These are phyloP conservation scores for Detonula confervacea DNA, from an alignment of 352 stramenopile species.

Conservation along the genomic window DNA sequence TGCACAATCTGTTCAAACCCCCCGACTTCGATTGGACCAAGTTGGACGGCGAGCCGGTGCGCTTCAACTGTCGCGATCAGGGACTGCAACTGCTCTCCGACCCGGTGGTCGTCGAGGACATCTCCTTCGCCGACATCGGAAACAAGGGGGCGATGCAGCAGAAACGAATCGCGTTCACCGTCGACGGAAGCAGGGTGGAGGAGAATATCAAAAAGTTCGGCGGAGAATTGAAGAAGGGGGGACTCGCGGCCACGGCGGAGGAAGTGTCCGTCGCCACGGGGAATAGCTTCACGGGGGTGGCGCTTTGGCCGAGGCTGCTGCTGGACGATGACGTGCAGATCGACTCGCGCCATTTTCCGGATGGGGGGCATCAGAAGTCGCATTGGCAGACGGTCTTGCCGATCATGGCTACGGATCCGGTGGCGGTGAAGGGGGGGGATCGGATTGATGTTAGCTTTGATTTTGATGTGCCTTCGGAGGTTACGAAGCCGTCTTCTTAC, in stretches of 20 bases:
- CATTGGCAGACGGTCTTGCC: constrained; percentile 84
- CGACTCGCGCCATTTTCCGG: constrained; percentile 60
- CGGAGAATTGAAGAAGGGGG: constrained; percentile 53
- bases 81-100: constrained; percentile 68
- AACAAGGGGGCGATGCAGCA: constrained; percentile 9
- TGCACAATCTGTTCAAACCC: constrained; percentile 74
- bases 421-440: constrained; percentile 47
- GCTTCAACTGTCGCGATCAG: constrained; percentile 79
- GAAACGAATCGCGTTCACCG: constrained; percentile 52
- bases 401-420: constrained; percentile 60
- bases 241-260: constrained; percentile 30
- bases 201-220: constrained; percentile 53
- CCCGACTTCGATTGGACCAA: constrained; percentile 79
- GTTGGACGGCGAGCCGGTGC: constrained; percentile 64
- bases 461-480: constrained; percentile 32
- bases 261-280: constrained; percentile 32
- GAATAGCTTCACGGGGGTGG: constrained; percentile 64
- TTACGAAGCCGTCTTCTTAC: constrained; percentile 24
- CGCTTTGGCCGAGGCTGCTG: constrained; percentile 72
- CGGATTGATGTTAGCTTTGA: constrained; percentile 23
- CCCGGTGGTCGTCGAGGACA: constrained; percentile 71
- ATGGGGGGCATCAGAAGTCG: constrained; percentile 65
- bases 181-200: constrained; percentile 51
- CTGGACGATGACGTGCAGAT: constrained; percentile 48
- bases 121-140: constrained; percentile 61